Conservation (phyloP, 2,329 filamentous ascomycete genomes). For the Calonectria fujianensis region DNA sequence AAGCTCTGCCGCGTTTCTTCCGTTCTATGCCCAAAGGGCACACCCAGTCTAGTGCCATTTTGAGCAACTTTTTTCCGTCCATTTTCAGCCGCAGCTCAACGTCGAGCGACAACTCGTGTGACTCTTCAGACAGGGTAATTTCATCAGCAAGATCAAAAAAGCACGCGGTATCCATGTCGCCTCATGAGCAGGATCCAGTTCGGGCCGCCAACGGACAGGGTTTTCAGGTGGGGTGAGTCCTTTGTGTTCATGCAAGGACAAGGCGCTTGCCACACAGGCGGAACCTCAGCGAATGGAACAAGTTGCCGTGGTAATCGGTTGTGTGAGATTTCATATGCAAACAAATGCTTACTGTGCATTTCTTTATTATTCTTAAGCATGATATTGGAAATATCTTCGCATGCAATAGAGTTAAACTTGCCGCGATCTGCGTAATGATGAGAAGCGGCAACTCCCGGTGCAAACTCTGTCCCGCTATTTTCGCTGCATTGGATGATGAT, state of each 20-base stretch:
- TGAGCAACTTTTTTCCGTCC: neutral
- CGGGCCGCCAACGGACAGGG: constrained; percentile 2
- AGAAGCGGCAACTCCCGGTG: constrained; percentile 3
- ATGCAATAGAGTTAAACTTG: constrained; percentile 12
- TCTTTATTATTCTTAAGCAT: neutral
- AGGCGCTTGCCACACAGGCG: neutral
- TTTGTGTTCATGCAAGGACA: constrained; percentile 24
- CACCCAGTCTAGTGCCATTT: neutral
- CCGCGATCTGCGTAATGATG: constrained; percentile 9
- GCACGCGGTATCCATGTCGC: constrained; percentile 13
- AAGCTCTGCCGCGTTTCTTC: neutral
- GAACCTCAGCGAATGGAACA: neutral
- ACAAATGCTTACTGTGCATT: no score
- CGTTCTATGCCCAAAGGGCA: neutral
- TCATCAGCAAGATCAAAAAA: neutral
- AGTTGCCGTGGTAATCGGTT: neutral
- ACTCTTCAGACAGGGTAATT: neutral
- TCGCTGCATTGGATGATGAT: neutral
- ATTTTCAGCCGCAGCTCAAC: neutral
- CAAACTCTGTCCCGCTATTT: neutral
- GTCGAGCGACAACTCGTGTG: neutral
- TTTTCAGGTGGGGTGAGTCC: constrained; percentile 2
- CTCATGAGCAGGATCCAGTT: neutral
- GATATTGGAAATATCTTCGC: neutral
- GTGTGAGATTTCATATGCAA: neutral